Evolutionary conservation across 1,284 basidiomycete species (phyloP), one percentile per base, ranked within the genome.

Genomic region (Albatrellus sp.): DNA sequence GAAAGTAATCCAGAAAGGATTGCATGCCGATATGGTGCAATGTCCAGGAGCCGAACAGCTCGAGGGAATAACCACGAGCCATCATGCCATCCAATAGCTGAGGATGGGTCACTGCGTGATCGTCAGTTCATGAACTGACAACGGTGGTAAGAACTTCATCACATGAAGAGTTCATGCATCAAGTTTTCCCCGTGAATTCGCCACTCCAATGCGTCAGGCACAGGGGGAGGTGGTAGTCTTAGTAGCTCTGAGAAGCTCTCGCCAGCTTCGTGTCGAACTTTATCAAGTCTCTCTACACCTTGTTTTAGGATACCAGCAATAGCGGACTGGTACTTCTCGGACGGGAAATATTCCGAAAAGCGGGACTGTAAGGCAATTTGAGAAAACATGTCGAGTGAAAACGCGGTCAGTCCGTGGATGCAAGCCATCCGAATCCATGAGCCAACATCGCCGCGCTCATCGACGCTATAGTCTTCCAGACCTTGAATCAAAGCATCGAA

Each of bases 371-470:
- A 53, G 35, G 50, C 53, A 20, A 72, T 69, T 40, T 65, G 56
- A 13, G 58, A 55, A 48, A 80, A 64, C 9, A 83, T 53, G 35
- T 68, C 64, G 54, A 66, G 63, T 36, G 67, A 64, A 48, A 74
- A 60, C 3, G 65, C 63, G 17, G 72, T 66, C 50, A 90, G 56
- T 13, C 82, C 79, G 41, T 70, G 69, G 49, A 90, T 68, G 56
- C 79, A 80, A 35, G 79, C 69, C n/a, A 86, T 71, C 42, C 96
- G 83, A 28, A 96, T 76, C 93, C 93, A 98, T 0, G 93, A 97
- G 24, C 96, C 96, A 19, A 99, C 88, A 57, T 99, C 96, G 4
- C 96, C 96, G 46, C 96, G 76, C 60, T 96, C 87, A 58, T 98
- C 96, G 29, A 77, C 80, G 1, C 90, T 83, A 57, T 98, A 98